phyloP scores from a whole-genome alignment of 306 rosid genomes.

The Malus fusca region DNA sequence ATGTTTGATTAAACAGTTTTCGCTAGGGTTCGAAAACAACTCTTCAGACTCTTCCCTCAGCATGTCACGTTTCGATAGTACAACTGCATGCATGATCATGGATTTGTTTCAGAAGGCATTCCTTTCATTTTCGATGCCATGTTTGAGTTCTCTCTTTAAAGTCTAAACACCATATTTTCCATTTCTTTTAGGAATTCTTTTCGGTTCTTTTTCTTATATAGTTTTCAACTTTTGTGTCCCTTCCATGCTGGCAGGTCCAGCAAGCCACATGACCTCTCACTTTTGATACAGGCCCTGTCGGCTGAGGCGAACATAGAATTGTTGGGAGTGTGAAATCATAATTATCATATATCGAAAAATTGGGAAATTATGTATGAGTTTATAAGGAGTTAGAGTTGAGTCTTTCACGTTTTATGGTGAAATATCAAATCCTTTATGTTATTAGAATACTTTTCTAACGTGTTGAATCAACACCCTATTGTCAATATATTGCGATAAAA shows the following conservation, averaged over 20 bases:
- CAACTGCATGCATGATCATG: neutral
- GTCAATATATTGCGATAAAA: no score
- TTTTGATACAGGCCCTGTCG: neutral
- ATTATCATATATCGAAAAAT: neutral
- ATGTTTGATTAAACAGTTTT: neutral
- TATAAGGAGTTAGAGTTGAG: neutral
- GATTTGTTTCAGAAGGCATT: neutral
- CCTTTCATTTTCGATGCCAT: slow-evolving; percentile 12
- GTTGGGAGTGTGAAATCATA: neutral
- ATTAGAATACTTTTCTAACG: no score
- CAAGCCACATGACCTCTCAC: neutral
- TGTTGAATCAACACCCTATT: neutral
- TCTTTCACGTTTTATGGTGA: no score
- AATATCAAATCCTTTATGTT: neutral
- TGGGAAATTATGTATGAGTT: no score
- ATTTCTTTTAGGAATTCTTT: neutral
- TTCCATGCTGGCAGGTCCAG: neutral
- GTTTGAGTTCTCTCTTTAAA: neutral
- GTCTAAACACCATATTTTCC: neutral
- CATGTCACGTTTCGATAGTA: slow-evolving; percentile 1
- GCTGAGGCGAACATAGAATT: neutral
- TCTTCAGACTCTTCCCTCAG: neutral
- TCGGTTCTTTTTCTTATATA: neutral
- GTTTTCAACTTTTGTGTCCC: neutral
- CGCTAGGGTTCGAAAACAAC: neutral